These are phyloP conservation scores for Nicotiana obtusifolia DNA, from an alignment of 257 asterid genomes.

Conservation along the genomic window DNA sequence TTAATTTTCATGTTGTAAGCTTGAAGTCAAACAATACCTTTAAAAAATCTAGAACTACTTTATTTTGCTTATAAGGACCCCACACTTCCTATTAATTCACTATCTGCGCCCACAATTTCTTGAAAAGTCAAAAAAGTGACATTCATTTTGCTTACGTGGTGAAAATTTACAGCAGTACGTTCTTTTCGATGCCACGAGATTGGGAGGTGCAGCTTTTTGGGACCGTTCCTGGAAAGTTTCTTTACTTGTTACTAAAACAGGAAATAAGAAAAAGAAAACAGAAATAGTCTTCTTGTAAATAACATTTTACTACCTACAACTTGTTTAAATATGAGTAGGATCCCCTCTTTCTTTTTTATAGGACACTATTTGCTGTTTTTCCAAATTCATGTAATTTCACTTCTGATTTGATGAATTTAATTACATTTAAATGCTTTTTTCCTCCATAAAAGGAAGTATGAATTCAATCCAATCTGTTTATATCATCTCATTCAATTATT, in stretches of 20 bases:
- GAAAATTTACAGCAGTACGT: neutral
- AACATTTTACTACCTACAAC: neutral
- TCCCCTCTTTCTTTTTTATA: neutral
- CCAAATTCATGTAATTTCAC: neutral
- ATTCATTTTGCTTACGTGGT: neutral
- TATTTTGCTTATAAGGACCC: neutral
- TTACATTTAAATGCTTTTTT: neutral
- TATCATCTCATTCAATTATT: neutral
- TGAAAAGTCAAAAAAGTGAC: neutral
- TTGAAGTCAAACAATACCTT: neutral
- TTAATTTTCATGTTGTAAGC: neutral
- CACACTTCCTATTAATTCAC: neutral
- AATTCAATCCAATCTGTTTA: neutral
- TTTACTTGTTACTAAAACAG: neutral
- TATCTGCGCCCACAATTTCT: neutral
- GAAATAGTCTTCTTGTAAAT: neutral
- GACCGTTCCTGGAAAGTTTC: neutral
- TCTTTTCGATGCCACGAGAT: neutral
- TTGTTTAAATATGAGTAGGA: neutral
- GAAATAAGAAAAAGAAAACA: neutral
- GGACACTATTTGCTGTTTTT: too few relatives aligned
- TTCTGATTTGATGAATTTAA: neutral
- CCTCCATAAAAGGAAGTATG: neutral
- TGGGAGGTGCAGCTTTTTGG: neutral
- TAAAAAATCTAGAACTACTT: neutral